A percentile compares a stretch with the other conserved stretches of the same genome.
Evolutionary conservation across 2,329 filamentous ascomycete genomes (phyloP).

Genomic region (Fusarium equiseti): DNA sequence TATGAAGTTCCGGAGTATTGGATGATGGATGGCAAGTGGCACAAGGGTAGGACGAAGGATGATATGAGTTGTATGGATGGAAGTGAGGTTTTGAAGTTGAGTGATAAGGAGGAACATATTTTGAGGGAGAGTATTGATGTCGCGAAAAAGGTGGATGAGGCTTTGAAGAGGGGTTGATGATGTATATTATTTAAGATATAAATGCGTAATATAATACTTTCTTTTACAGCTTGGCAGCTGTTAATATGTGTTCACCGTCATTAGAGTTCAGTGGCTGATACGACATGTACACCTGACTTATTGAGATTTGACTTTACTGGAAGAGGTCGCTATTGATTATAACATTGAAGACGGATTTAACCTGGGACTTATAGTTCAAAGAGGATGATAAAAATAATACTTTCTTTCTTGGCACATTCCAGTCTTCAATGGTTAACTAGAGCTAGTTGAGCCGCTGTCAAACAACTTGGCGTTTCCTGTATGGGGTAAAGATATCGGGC

Average conservation of each 20-base stretch:
- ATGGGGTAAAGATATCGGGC: not conserved
- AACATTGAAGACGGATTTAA: no score
- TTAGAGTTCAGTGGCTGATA: no score
- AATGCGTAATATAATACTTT: not conserved
- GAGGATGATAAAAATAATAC: no score
- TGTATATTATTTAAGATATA: not conserved
- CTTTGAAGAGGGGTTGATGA: not conserved
- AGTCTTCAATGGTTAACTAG: not conserved
- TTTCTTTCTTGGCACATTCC: not conserved
- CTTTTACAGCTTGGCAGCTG: no score
- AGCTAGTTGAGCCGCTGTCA: not conserved
- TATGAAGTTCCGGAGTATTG: conserved; percentile 53
- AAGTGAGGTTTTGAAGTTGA: conserved; percentile 5
- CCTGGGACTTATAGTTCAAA: no score
- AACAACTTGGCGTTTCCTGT: not conserved
- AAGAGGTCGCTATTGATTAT: no score
- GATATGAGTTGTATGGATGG: conserved; percentile 55
- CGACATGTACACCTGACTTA: no score
- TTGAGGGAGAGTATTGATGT: conserved; percentile 17
- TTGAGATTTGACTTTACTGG: no score
- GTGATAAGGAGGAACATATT: not conserved
- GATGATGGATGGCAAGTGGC: conserved; percentile 56
- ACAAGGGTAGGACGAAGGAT: conserved; percentile 49
- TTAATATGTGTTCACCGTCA: no score
- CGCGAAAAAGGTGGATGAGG: conserved; percentile 22